Base-by-base conservation (phyloP, 2,329 filamentous ascomycete species). In the Penicillium sp. region DNA sequence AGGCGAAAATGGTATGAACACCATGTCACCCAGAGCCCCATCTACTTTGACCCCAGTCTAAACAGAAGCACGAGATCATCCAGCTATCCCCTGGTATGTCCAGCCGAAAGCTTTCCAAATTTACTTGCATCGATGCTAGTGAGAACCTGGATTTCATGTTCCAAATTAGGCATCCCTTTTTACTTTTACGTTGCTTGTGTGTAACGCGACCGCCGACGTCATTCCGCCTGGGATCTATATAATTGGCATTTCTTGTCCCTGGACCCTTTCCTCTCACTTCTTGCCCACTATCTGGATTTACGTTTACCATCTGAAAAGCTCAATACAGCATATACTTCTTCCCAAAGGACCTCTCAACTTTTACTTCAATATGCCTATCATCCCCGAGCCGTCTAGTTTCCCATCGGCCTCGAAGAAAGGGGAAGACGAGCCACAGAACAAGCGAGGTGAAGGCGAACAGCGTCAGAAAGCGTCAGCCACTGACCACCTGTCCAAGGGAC, bases 401-500 rank as follows among this genome's bases (percentile, higher is more conserved):
- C 60, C 61, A 25, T 51, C 59, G n/a, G 50, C 48, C 13, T 48
- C 48, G 9, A 44, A 61, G 48, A 58, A 62, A 42, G 61, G 51
- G 46, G 48, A 42, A 45, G 63, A 54, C 20, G 57, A 62, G 43
- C 31, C 45, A 25, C 40, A 54, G 35, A 56, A 56, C 36, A 58
- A 58, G 67, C 35, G 4, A 5, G 27, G 71, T 63, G 39, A 27
- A 27, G 53, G 65, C 59, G 43, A 74, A 72, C 51, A 65, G n/a
- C 42, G 33, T 3, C 46, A 67, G 45, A 73, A 73, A 51, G 66
- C 72, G 22, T 61, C 62, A 5, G 63, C 65, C 5, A 47, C 62
- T 25, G 68, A 75, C 46, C 57, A 68, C 48, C 46, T 72, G 18
- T 70, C 70, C 11, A 77, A 78, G 57, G 77, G 76, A 14, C 76